Conservation (phyloP, 2,329 filamentous ascomycete genomes). For the Zasmidium cellare region DNA sequence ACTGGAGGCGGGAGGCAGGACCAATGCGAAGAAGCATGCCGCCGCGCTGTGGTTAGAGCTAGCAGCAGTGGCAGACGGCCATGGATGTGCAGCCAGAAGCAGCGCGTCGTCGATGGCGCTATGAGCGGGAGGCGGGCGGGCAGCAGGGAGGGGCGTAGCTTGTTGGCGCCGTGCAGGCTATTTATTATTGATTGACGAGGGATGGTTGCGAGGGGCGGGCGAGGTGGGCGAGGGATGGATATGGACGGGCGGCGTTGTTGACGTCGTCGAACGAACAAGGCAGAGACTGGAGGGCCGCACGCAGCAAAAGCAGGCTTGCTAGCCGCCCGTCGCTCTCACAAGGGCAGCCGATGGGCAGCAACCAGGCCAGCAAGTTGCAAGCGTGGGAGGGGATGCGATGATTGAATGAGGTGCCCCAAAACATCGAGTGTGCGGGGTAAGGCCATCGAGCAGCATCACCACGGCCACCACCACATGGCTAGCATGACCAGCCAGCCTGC, state of each 20-base stretch:
- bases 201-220: no score
- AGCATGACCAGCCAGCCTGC: neutral
- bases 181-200: no score
- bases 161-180: neutral
- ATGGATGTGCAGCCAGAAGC: neutral
- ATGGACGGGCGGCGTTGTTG: slow-evolving; percentile 6
- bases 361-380: no score
- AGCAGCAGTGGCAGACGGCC: neutral
- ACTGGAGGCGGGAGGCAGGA: slow-evolving; percentile 13
- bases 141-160: slow-evolving; percentile 2
- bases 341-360: no score
- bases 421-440: neutral
- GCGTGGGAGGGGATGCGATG: neutral
- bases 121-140: neutral
- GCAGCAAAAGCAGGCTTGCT: slow-evolving; percentile 19
- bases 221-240: no score
- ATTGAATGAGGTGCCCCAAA: no score
- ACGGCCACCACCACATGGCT: neutral
- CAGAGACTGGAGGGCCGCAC: neutral
- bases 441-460: no score
- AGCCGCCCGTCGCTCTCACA: no score
- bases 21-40: slow-evolving; percentile 16
- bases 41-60: slow-evolving; percentile 1
- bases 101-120: slow-evolving; percentile 4
- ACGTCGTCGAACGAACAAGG: slow-evolving; percentile 17